These are phyloP conservation scores for Trifolium repens DNA, from an alignment of 306 rosid species.

Conservation along the genomic window DNA sequence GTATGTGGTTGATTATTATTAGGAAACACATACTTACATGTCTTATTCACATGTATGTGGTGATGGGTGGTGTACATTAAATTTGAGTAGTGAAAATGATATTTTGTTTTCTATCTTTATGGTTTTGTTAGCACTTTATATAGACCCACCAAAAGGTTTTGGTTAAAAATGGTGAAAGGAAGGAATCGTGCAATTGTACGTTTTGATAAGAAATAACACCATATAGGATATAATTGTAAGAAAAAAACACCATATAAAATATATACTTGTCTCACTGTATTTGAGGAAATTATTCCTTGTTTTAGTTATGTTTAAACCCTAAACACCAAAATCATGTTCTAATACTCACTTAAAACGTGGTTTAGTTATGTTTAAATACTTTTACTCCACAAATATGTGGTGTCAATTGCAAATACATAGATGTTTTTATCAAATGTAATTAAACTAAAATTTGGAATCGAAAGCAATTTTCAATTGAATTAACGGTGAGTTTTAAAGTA, in stretches of 20 bases:
- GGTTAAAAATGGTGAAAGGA: constrained; percentile 38
- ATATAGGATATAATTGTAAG: constrained; percentile 31
- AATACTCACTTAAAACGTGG: not conserved
- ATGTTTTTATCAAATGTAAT: not conserved
- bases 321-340: not conserved
- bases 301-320: no score
- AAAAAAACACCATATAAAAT: no score
- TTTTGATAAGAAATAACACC: constrained; percentile 38
- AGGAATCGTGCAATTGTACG: constrained; percentile 33
- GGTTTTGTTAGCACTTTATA: constrained; percentile 37
- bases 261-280: not conserved
- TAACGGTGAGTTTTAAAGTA: no score
- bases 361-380: not conserved
- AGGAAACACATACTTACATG: not conserved
- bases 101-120: constrained; percentile 11
- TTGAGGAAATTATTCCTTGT: constrained; percentile 16
- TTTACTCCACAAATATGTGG: no score
- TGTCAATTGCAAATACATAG: not conserved
- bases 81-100: constrained; percentile 34
- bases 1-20: constrained; percentile 25
- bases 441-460: not conserved
- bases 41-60: constrained; percentile 24
- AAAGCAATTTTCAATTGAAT: no score
- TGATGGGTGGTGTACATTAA: not conserved
- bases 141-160: constrained; percentile 45